Percentiles rank a stretch among this genome's conserved stretches.
Evolutionary conservation across 2,329 filamentous ascomycete species (phyloP).

Genomic region (Ophiocordyceps camponoti-saundersi): DNA sequence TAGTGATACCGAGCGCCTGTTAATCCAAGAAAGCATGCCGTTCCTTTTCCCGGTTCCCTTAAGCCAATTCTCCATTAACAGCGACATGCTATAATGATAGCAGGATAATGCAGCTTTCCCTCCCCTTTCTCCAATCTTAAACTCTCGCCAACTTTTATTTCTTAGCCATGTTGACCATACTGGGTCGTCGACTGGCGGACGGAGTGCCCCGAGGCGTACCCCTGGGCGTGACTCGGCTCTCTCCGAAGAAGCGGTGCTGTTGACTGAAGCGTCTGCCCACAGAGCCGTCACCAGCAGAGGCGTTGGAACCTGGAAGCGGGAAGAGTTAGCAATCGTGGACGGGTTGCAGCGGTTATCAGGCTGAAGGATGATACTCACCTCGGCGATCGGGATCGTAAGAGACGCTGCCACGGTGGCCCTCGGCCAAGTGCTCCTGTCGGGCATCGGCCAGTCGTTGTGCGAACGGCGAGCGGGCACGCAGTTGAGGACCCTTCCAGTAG

Average conservation of each 20-base stretch:
- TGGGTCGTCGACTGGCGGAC: constrained; percentile 16
- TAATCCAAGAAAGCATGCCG: background rate
- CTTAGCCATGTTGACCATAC: constrained; percentile 6
- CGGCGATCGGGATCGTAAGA: constrained; percentile 9
- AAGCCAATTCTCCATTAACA: background rate
- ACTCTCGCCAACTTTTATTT: background rate
- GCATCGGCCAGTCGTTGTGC: constrained; percentile 41
- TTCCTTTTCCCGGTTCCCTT: background rate
- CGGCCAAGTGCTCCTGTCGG: constrained; percentile 11
- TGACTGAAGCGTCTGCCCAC: constrained; percentile 17
- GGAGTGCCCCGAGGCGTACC: constrained; percentile 20
- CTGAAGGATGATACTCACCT: constrained; percentile 10
- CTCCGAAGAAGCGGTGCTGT: constrained; percentile 22
- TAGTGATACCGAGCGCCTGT: background rate
- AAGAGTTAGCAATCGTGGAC: background rate
- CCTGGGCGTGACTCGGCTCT: constrained; percentile 21
- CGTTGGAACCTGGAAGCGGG: constrained; percentile 8
- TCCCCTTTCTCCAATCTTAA: too few relatives aligned
- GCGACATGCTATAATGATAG: background rate
- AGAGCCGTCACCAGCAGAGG: constrained; percentile 5
- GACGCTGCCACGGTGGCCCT: constrained; percentile 13
- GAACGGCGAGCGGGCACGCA: constrained; percentile 46
- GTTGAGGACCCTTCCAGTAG: constrained; percentile 44
- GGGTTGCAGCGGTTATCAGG: background rate
- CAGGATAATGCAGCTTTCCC: too few relatives aligned